Conservation (phyloP, 2,329 filamentous ascomycete genomes). For the Zymoseptoria ardabiliae region DNA sequence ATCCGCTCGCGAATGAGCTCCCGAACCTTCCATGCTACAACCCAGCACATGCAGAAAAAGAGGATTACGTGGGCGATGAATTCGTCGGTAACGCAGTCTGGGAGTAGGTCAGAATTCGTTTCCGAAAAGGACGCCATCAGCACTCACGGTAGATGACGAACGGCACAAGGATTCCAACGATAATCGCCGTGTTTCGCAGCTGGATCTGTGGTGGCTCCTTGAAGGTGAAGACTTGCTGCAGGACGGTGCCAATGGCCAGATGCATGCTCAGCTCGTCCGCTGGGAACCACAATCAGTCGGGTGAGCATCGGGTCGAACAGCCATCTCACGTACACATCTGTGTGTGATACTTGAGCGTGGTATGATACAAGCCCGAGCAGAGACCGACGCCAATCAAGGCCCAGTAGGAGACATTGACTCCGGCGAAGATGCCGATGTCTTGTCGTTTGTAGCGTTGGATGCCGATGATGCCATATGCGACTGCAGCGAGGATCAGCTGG, state of each 20-base stretch:
- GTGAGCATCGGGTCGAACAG: too few relatives aligned
- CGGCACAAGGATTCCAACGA: slow-evolving; percentile 17
- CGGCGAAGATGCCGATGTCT: slow-evolving; percentile 14
- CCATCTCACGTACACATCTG: slow-evolving; percentile 21
- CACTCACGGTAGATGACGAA: slow-evolving; percentile 23
- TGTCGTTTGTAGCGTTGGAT: slow-evolving; percentile 20
- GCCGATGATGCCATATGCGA: slow-evolving; percentile 21
- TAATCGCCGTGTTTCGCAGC: slow-evolving; percentile 18
- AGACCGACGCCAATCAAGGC: slow-evolving; percentile 22
- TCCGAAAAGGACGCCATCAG: not conserved
- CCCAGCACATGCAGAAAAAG: slow-evolving; percentile 21
- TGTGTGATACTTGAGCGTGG: slow-evolving; percentile 22
- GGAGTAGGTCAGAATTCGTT: not conserved
- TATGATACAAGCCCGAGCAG: slow-evolving; percentile 20
- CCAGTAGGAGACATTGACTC: slow-evolving; percentile 21
- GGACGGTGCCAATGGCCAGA: slow-evolving; percentile 20
- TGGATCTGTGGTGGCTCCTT: slow-evolving; percentile 16
- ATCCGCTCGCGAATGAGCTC: slow-evolving; percentile 15
- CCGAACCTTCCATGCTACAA: slow-evolving; percentile 13
- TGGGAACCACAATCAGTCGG: not conserved
- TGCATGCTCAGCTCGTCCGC: slow-evolving; percentile 25
- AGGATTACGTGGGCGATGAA: slow-evolving; percentile 21
- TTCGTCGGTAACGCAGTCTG: slow-evolving; percentile 22
- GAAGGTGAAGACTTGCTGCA: slow-evolving; percentile 22
- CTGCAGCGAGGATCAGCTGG: slow-evolving; percentile 4